Base-by-base conservation (phyloP, 495 filamentous ascomycete genomes). In the Recurvomyces mirabilis region DNA sequence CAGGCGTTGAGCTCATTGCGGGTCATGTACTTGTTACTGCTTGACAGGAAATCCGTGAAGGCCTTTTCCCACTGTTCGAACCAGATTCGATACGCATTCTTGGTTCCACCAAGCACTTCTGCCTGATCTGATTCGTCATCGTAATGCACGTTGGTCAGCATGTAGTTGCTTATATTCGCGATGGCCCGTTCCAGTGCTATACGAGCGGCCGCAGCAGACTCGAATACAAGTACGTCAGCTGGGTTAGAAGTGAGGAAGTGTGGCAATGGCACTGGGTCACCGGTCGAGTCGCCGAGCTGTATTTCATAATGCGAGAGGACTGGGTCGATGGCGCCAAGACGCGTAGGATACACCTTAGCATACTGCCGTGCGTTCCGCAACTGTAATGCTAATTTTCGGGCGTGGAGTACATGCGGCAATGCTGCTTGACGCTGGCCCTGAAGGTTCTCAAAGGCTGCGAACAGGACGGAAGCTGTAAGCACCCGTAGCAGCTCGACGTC, bases 401-500 rank as follows among this genome's bases (percentile, higher is more conserved):
- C 32, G 9, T 9, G 15, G 12, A 35, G 6, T 5, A 35, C 18
- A 17, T 35, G 32, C 32, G 32, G 32, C 6, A 35, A 11, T 6
- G 32, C 32, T 10, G 32, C 32, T 14, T 35, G 6, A 14, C 32
- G n/a, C 15, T 35, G 12, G 5, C 6, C 32, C 5, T 14, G 32
- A 11, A 35, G n/a, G 9, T 6, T 18, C 10, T 31, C 40, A 12
- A 43, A 20, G 28, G 14, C 17, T 25, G 26, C 26, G 17, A 43
- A 32, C 15, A 32, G 40, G 3, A 43, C 19, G 12, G 26, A 43
- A 14, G 40, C 40, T 22, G 40, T 43, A 5, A 43, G 15, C 2
- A 29, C 24, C 11, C 28, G 25, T 28, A 43, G 25, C 10, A 32
- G 11, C 26, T 28, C 24, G n/a, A 5, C 14, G 6, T 32, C 22